phyloP scores from a whole-genome alignment of 345 rosid genomes.

The Eucalyptus urophylla region DNA sequence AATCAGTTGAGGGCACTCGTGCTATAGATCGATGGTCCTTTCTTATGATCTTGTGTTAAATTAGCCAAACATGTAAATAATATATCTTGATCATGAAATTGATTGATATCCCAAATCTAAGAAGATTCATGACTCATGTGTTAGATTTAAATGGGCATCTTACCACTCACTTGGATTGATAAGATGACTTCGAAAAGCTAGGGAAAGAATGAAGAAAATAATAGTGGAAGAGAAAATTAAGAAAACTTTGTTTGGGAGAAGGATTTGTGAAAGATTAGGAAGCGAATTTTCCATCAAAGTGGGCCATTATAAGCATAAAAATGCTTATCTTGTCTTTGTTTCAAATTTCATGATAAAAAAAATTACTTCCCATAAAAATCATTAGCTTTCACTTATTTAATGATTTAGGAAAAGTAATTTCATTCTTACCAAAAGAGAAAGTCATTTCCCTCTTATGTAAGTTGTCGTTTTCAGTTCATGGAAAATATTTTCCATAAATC shows the following conservation, averaged over 20 bases:
- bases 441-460: not conserved
- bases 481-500: not conserved
- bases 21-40: not conserved
- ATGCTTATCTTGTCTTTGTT: not conserved
- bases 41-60: not conserved
- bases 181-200: not conserved
- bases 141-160: not conserved
- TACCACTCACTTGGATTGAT: not conserved
- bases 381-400: not conserved
- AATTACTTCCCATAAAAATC: not conserved
- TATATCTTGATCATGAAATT: not conserved
- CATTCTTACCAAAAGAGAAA: not conserved
- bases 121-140: not conserved
- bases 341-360: not conserved
- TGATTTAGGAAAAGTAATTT: not conserved
- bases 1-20: not conserved
- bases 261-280: not conserved
- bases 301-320: not conserved
- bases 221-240: not conserved
- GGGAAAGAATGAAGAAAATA: not conserved
- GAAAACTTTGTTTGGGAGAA: not conserved
- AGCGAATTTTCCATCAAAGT: not conserved
- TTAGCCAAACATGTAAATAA: not conserved
- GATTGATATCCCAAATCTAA: not conserved
- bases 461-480: no score